Evolutionary conservation across 371 early-diverging fungal species (phyloP), one percentile per base, ranked within the genome.

Genomic region (Mucor velutinosus): DNA sequence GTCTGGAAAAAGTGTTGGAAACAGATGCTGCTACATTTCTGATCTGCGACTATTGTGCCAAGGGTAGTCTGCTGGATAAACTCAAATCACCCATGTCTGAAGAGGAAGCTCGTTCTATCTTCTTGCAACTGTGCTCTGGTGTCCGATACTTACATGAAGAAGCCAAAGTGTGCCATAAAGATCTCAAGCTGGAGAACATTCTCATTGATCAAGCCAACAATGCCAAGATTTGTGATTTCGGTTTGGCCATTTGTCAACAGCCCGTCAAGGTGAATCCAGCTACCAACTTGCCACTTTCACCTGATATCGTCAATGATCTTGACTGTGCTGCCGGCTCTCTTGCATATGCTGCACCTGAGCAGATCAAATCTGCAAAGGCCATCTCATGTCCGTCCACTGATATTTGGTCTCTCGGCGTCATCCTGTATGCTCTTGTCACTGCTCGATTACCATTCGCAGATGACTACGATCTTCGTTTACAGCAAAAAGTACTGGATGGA

Each of bases 161-260:
- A 32, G 82, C 77, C 41, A 69, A 82, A 12, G 78, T 96, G 19
- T 88, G 90, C 29, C 97, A 97, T 73, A 86, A 94, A 47, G 98
- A 97, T 74, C 74, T 97, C 35, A 97, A 97, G 76, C 83, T 91
- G 30, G 98, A 97, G 68, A 97, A 97, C 72, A 85, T 97, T 29
- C 68, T 97, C 23, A 72, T 82, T 14, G 81, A 78, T 57, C 72
- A 79, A 41, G 59, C 75, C 45, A 73, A 71, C 2, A 62, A 71
- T 19, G 84, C 88, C 75, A 94, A 94, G 73, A 68, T 97, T 14
- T 86, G 89, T 58, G 98, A 98, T 76, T 97, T 98, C 75, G 97
- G 97, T 2, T 76, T 94, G 19, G 81, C 90, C 5, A 86, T 87
- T 49, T 84, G 72, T 73, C 76, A 84, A 64, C 76, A 78, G 33